Percentiles rank a stretch among this genome's conserved stretches.
Evolutionary conservation across 345 rosid species (phyloP).

Genomic region (Citrus maxima): DNA sequence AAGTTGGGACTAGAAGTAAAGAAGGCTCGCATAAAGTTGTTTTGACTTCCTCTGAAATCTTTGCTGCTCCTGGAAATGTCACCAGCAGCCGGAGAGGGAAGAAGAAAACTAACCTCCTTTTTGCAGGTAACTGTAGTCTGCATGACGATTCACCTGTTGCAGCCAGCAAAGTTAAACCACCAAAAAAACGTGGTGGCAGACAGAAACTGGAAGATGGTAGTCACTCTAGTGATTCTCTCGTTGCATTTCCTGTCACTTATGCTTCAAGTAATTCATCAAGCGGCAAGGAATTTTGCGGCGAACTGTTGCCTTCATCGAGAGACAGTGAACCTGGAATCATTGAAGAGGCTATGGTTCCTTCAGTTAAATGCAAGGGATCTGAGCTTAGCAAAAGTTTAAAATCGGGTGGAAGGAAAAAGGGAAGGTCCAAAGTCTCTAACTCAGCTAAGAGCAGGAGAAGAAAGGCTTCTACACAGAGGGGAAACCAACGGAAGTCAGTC

Average conservation of each 20-base stretch:
- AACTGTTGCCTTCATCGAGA: slow-evolving; percentile 17
- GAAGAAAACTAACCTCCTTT: slow-evolving; percentile 43
- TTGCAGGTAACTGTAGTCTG: slow-evolving; percentile 22
- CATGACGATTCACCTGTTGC: slow-evolving; percentile 29
- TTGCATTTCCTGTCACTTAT: slow-evolving; percentile 25
- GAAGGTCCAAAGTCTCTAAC: slow-evolving; percentile 42
- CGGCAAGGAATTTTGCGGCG: slow-evolving; percentile 22
- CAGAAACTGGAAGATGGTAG: slow-evolving; percentile 21
- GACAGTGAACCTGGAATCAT: slow-evolving; percentile 28
- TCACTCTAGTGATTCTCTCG: slow-evolving; percentile 22
- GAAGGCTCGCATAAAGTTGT: slow-evolving; percentile 33
- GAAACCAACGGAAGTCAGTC: slow-evolving; percentile 29
- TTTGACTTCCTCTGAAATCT: slow-evolving; percentile 37
- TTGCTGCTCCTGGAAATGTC: slow-evolving; percentile 25
- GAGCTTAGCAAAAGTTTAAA: slow-evolving; percentile 36
- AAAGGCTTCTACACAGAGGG: slow-evolving; percentile 33
- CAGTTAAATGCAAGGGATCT: slow-evolving; percentile 29
- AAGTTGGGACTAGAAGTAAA: slow-evolving; percentile 34
- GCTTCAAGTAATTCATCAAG: slow-evolving; percentile 30
- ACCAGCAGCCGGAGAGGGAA: slow-evolving; percentile 35
- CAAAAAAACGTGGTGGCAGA: slow-evolving; percentile 38
- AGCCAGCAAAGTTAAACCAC: slow-evolving; percentile 34
- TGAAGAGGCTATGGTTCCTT: slow-evolving; percentile 31
- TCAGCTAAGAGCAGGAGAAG: slow-evolving; percentile 40
- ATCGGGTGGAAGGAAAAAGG: slow-evolving; percentile 42